A percentile compares a stretch with the other conserved stretches of the same genome.
phyloP scores from a whole-genome alignment of 257 asterid species.

The Solanum pennellii region DNA sequence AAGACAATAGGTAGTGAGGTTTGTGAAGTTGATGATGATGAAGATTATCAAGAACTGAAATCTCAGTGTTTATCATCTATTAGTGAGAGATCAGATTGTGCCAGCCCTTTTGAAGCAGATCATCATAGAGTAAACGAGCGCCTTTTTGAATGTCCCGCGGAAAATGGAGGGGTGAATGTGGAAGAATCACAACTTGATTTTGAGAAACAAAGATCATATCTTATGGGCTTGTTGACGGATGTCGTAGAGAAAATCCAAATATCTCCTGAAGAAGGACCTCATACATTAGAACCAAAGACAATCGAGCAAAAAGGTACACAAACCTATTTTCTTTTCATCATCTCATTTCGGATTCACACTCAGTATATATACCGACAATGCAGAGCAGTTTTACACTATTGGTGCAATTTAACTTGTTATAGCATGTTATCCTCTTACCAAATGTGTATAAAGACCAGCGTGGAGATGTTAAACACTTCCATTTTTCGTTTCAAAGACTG shows the following conservation, averaged over 20 bases:
- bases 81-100: conserved; percentile 36
- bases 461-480: background rate
- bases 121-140: conserved; percentile 10
- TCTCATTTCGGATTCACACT: background rate
- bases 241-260: conserved; percentile 32
- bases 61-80: conserved; percentile 39
- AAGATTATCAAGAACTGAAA: conserved; percentile 47
- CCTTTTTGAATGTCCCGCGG: conserved; percentile 6
- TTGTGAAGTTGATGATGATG: conserved; percentile 61
- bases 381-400: background rate
- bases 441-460: no score
- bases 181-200: conserved; percentile 44
- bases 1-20: conserved; percentile 45
- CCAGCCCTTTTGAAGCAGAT: conserved; percentile 28
- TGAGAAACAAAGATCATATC: conserved; percentile 43
- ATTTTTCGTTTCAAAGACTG: background rate
- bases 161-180: conserved; percentile 8
- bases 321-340: background rate
- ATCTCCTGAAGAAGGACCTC: conserved; percentile 16
- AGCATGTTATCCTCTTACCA: background rate
- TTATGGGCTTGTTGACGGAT: conserved; percentile 38
- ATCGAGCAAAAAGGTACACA: conserved; percentile 26
- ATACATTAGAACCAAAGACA: conserved; percentile 1
- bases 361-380: background rate
- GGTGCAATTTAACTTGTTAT: background rate